These are phyloP conservation scores for Inonotus obliquus DNA, from an alignment of 1,284 basidiomycete species.

Conservation along the genomic window DNA sequence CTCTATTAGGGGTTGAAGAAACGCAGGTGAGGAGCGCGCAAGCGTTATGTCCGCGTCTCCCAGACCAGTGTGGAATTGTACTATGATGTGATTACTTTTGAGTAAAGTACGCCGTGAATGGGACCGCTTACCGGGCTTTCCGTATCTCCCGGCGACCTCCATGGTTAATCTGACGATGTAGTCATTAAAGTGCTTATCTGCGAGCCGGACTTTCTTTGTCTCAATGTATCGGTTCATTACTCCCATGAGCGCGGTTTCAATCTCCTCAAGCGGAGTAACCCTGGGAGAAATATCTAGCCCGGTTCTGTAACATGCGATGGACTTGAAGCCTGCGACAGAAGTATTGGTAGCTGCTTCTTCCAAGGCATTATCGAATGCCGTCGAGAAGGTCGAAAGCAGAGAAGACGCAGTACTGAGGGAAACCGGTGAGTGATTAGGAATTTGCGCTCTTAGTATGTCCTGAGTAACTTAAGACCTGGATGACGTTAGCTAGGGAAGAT, in stretches of 20 bases:
- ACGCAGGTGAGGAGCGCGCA: constrained; percentile 52
- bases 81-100: constrained; percentile 30
- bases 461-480: constrained; percentile 20
- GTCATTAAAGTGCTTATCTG: constrained; percentile 61
- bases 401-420: constrained; percentile 7
- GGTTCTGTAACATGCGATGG: constrained; percentile 68
- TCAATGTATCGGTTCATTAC: constrained; percentile 30
- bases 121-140: constrained; percentile 49
- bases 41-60: constrained; percentile 71
- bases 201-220: constrained; percentile 43
- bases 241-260: constrained; percentile 29
- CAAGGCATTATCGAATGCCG: constrained; percentile 32
- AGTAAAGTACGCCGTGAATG: constrained; percentile 1
- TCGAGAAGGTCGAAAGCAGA: constrained; percentile 31
- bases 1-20: constrained; percentile 63
- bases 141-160: constrained; percentile 42
- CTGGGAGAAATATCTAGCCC: constrained; percentile 49
- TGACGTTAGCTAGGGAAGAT: not conserved
- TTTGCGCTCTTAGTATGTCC: constrained; percentile 30
- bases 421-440: not conserved
- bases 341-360: constrained; percentile 34
- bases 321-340: constrained; percentile 68
- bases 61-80: constrained; percentile 78
- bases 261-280: constrained; percentile 22
- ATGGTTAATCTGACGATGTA: constrained; percentile 54